Evolutionary conservation across 2,329 filamentous ascomycete species (phyloP), one percentile per base, ranked within the genome.

Genomic region (Penicillium olsonii): DNA sequence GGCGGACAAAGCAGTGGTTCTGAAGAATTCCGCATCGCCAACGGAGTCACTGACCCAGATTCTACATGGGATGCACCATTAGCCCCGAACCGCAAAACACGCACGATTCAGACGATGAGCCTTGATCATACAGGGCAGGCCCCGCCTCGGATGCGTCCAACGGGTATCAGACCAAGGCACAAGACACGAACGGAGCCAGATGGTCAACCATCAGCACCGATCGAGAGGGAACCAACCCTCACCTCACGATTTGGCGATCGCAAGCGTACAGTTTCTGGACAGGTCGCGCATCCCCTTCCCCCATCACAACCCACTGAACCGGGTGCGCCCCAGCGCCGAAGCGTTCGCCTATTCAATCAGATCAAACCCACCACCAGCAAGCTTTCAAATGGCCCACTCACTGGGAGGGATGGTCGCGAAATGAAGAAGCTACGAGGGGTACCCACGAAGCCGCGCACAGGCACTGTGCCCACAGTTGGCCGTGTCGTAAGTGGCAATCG

Each of bases 201-300:
- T 65, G 75, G 73, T 62, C 75, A 48, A 54, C 37, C 56, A n/a
- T 34, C 63, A 20, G 59, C 57, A n/a, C 66, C 65, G 39, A 53
- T 60, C 14, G 65, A 71, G 27, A 63, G 62, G 42, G 68, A 71
- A 20, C 42, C 62, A 27, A 60, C 62, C 29, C 62, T 62, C 44
- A 64, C 62, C 42, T 60, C 65, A 45, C 72, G 55, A 59, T 76
- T 54, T 54, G 69, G 78, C 12, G 88, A 92, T 52, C 84, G 91
- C 68, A 97, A 96, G 74, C 84, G 92, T 59, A 96, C 91, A 1
- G 83, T 95, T n/a, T 96, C 92, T 34, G 92, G 92, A 4, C 90
- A 95, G 59, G 75, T 78, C 37, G 72, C 72, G 29, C 67, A 73
- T 81, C 41, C 81, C 70, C 54, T 75, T 75, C 41, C 74, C 71